Evolutionary conservation across 106 monocot genomes (phyloP), one percentile per base, ranked within the genome.

Genomic region (Acorus calamus): DNA sequence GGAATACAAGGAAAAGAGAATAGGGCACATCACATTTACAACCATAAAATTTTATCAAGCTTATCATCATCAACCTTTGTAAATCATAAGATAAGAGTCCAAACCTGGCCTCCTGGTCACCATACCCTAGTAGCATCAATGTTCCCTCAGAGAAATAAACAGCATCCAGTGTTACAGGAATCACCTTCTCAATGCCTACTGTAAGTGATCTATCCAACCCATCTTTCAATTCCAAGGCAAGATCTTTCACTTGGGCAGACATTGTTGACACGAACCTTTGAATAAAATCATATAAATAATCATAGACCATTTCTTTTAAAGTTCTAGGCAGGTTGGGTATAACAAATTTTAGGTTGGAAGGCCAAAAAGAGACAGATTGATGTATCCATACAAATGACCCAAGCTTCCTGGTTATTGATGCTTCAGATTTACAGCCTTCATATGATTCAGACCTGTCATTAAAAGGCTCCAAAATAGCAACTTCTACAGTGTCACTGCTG

Each of bases 31-130:
- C 28, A 28, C 28, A 28, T 28, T 28, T 28, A 28, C 28, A 28
- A 28, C 28, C 28, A 28, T 28, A 28, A 28, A 28, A 28, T 28
- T 28, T 28, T 28, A 28, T 28, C 28, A 28, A 1, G 28, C 28
- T 28, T 28, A 28, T 28, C 28, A 28, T 28, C 28, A 28, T 28
- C 28, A 28, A 28, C 28, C 28, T 28, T 28, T 28, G 28, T 28
- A 28, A 28, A 28, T 28, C 28, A 28, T 28, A 28, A 28, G 28
- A 28, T 28, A 28, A 28, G 28, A 28, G 28, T 28, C 44, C 76
- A 73, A 14, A 98, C 96, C 96, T 98, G 46, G 91, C 87, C 59
- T 91, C 96, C 53, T 74, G 72, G 50, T 98, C 96, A 72, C 96
- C 96, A 75, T 74, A 98, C 55, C 84, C 96, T 13, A 98, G 79